These are phyloP conservation scores for Populus hybrid DNA, from an alignment of 441 rosid species.

Conservation along the genomic window DNA sequence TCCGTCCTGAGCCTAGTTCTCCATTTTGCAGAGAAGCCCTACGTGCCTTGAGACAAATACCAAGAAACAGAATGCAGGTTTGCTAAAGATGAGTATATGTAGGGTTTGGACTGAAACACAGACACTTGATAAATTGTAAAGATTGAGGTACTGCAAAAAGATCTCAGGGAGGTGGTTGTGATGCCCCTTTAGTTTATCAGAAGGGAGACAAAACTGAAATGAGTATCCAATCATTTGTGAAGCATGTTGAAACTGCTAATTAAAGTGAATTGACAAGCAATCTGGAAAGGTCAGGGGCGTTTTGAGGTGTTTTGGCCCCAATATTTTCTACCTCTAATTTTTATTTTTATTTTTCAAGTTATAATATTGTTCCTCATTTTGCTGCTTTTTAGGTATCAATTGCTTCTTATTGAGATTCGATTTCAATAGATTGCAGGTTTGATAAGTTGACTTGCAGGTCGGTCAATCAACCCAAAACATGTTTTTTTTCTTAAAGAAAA, in stretches of 20 bases:
- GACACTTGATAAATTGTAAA: background rate
- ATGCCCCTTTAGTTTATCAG: background rate
- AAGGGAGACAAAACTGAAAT: background rate
- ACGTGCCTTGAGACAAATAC: background rate
- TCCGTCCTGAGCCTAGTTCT: background rate
- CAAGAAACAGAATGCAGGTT: background rate
- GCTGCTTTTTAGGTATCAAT: background rate
- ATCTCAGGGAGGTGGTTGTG: background rate
- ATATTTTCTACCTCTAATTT: too few species aligned
- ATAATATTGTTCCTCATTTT: background rate
- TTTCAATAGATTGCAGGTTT: too few species aligned
- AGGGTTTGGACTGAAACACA: background rate
- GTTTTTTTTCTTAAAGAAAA: too few species aligned
- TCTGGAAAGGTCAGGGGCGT: background rate
- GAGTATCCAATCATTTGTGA: background rate
- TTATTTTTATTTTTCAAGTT: background rate
- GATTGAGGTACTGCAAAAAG: background rate
- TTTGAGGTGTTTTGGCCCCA: background rate
- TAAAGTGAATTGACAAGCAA: background rate
- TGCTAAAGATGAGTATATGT: background rate
- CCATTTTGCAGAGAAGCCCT: background rate
- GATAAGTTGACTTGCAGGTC: too few species aligned
- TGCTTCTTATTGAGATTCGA: background rate
- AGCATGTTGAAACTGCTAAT: background rate
- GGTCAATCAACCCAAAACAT: too few species aligned